phyloP scores from a whole-genome alignment of 2,329 filamentous ascomycete species.

The Pseudopithomyces maydicus region DNA sequence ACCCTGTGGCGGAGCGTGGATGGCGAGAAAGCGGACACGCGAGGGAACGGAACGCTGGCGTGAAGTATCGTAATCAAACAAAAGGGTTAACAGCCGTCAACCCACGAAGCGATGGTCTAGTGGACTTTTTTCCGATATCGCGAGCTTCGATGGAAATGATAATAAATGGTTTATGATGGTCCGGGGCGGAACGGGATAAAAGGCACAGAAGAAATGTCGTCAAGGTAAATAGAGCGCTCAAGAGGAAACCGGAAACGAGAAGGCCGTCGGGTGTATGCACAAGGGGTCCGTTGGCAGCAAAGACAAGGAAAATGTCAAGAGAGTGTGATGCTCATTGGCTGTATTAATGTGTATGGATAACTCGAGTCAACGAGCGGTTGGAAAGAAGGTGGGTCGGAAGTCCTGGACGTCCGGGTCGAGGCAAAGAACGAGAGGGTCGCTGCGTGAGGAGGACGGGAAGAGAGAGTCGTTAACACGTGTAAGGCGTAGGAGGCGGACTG shows the following conservation, averaged over 20 bases:
- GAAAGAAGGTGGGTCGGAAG: slow-evolving; percentile 28
- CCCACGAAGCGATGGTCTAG: slow-evolving; percentile 45
- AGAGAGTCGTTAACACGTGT: slow-evolving; percentile 47
- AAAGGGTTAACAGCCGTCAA: slow-evolving; percentile 38
- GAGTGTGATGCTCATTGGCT: slow-evolving; percentile 52
- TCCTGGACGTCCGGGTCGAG: slow-evolving; percentile 33
- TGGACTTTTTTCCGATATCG: slow-evolving; percentile 43
- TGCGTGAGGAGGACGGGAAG: slow-evolving; percentile 43
- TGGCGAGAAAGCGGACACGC: slow-evolving; percentile 21
- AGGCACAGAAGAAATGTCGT: slow-evolving; percentile 32
- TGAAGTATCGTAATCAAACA: slow-evolving; percentile 41
- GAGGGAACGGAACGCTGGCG: slow-evolving; percentile 26
- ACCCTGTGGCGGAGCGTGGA: slow-evolving; percentile 38
- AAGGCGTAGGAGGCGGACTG: slow-evolving; percentile 36
- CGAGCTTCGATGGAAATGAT: slow-evolving; percentile 35
- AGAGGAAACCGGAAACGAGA: slow-evolving; percentile 30
- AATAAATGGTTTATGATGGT: slow-evolving; percentile 41
- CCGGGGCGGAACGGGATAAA: slow-evolving; percentile 23
- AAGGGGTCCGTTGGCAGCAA: slow-evolving; percentile 43
- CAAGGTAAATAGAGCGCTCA: slow-evolving; percentile 33
- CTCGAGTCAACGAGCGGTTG: slow-evolving; percentile 47
- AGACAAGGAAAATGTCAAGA: slow-evolving; percentile 49
- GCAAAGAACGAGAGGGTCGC: slow-evolving; percentile 37
- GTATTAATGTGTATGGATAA: slow-evolving; percentile 47
- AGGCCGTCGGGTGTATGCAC: slow-evolving; percentile 47